These are phyloP conservation scores for Rhodotorula paludigena DNA, from an alignment of 768 basidiomycete genomes.

Conservation along the genomic window DNA sequence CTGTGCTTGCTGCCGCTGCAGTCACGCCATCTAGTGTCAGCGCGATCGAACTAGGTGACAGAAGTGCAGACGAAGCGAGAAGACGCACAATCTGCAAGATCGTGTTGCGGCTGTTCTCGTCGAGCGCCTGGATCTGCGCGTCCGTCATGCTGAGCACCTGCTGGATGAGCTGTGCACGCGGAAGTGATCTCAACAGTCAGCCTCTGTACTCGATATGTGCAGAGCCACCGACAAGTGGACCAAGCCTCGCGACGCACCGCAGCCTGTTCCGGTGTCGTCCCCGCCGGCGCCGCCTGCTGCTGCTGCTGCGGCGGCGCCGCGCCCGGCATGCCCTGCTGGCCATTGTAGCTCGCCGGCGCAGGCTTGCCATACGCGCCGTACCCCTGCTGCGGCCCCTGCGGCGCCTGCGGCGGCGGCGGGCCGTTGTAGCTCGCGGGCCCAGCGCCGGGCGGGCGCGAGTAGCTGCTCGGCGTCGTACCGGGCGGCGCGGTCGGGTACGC, in stretches of 20 bases:
- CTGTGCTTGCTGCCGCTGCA: conserved; percentile 28
- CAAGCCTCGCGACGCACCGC: not conserved
- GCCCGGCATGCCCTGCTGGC: not conserved
- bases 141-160: conserved; percentile 76
- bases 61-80: not conserved
- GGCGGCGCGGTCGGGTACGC: not conserved
- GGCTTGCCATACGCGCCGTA: conserved; percentile 45
- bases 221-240: no score
- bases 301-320: not conserved
- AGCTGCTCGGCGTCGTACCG: not conserved
- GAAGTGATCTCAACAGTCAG: no score
- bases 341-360: conserved; percentile 53
- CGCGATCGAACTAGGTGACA: not conserved
- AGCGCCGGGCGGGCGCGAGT: conserved; percentile 32
- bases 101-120: conserved; percentile 69
- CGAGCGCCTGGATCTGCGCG: conserved; percentile 76
- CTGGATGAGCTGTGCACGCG: conserved; percentile 57
- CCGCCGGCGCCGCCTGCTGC: not conserved
- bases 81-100: conserved; percentile 71
- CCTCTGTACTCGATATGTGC: no score
- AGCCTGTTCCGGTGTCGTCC: conserved; percentile 3
- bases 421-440: conserved; percentile 36
- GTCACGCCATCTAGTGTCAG: not conserved
- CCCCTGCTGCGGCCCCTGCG: conserved; percentile 45
- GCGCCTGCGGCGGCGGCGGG: conserved; percentile 42